Percentiles rank a stretch among this genome's conserved stretches.
These are phyloP conservation scores for Aspergillus novoparasiticus DNA, from an alignment of 2,329 filamentous ascomycete species.

Conservation along the genomic window DNA sequence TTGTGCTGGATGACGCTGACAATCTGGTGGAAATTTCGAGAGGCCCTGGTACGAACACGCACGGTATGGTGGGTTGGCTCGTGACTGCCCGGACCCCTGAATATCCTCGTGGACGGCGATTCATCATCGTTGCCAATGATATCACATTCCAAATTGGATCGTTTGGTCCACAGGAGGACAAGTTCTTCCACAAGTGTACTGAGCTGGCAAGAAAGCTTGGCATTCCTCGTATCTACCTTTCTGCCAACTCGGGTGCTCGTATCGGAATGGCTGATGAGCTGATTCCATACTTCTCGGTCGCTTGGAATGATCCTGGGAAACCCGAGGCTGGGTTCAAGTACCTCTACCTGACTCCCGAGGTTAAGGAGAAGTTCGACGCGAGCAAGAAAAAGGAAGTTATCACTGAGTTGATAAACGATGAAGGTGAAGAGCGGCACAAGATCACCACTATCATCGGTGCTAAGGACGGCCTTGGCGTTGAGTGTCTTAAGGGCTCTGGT, in stretches of 20 bases:
- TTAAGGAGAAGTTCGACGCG: slow-evolving; percentile 84
- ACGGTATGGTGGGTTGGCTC: slow-evolving; percentile 98
- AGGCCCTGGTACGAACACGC: slow-evolving; percentile 91
- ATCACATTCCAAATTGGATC: slow-evolving; percentile 99
- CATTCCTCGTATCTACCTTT: slow-evolving; percentile 95
- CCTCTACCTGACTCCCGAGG: slow-evolving; percentile 85
- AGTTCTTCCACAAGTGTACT: slow-evolving; percentile 99
- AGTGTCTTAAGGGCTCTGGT: slow-evolving; percentile 95
- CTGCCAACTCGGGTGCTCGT: slow-evolving; percentile 97
- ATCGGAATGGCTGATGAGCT: slow-evolving; percentile 96
- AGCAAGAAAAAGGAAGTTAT: slow-evolving; percentile 75
- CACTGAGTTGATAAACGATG: slow-evolving; percentile 82
- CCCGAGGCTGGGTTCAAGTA: slow-evolving; percentile 95
- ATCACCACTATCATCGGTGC: slow-evolving; percentile 91
- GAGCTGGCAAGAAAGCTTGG: slow-evolving; percentile 91
- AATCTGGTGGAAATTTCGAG: slow-evolving; percentile 90
- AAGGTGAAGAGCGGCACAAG: slow-evolving; percentile 88
- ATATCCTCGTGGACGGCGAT: slow-evolving; percentile 87
- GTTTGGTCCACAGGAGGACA: slow-evolving; percentile 94
- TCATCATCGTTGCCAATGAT: slow-evolving; percentile 97
- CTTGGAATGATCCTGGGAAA: slow-evolving; percentile 83
- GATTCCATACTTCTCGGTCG: slow-evolving; percentile 95
- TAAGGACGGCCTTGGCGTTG: slow-evolving; percentile 95
- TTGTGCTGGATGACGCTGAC: slow-evolving; percentile 92
- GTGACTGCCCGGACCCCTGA: slow-evolving; percentile 93